Percentiles rank a stretch among this genome's conserved stretches.
phyloP scores from a whole-genome alignment of 2,329 filamentous ascomycete genomes.

The Sclerotinia subarctica region DNA sequence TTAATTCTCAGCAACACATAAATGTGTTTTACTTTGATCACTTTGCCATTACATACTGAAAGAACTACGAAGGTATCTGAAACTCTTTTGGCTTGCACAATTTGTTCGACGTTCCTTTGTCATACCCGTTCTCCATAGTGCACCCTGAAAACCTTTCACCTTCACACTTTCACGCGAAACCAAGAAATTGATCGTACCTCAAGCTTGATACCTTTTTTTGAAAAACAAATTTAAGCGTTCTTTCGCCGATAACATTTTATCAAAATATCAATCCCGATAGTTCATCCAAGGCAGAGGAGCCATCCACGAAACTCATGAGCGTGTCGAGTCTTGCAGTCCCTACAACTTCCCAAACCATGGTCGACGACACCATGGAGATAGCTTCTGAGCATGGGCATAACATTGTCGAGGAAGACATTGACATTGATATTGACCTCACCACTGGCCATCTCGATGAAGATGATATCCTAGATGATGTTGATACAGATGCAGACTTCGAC shows the following conservation, averaged over 20 bases:
- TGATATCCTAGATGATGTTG: slow-evolving; percentile 53
- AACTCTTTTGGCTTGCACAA: background rate
- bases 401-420: slow-evolving; percentile 48
- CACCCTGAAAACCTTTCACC: slow-evolving; percentile 10
- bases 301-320: slow-evolving; percentile 9
- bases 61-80: background rate
- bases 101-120: background rate
- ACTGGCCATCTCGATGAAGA: slow-evolving; percentile 49
- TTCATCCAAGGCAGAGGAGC: background rate
- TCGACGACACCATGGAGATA: slow-evolving; percentile 53
- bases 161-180: background rate
- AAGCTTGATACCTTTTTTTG: background rate
- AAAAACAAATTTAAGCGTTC: background rate
- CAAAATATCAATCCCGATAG: background rate
- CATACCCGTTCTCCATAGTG: background rate
- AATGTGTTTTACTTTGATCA: background rate
- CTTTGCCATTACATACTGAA: background rate
- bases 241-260: background rate
- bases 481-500: slow-evolving; percentile 38
- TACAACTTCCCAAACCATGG: slow-evolving; percentile 29
- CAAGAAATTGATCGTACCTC: background rate
- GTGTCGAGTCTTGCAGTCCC: slow-evolving; percentile 13
- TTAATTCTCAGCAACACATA: background rate
- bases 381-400: slow-evolving; percentile 45
- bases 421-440: slow-evolving; percentile 57